Percentiles rank a stretch among this genome's conserved stretches.
Evolutionary conservation across 345 rosid species (phyloP).

Genomic region (Gossypium bickii): DNA sequence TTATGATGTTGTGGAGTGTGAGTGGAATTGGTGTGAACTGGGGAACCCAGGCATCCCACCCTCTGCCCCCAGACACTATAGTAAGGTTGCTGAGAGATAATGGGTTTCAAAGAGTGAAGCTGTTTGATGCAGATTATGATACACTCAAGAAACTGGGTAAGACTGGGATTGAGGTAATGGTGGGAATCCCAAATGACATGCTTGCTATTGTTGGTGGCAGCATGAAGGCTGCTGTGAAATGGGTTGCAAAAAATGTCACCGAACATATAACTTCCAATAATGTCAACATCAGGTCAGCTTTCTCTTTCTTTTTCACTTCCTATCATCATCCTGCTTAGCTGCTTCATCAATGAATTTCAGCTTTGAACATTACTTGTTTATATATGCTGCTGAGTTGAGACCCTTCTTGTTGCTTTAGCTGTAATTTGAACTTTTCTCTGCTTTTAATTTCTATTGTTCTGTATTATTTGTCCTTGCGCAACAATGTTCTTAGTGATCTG

Average conservation of each 20-base stretch:
- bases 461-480: neutral
- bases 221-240: slow-evolving; percentile 77
- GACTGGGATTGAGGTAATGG: slow-evolving; percentile 88
- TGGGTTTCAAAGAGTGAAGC: slow-evolving; percentile 77
- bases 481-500: too few species aligned
- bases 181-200: slow-evolving; percentile 97
- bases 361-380: neutral
- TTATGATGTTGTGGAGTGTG: slow-evolving; percentile 28
- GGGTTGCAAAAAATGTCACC: slow-evolving; percentile 87
- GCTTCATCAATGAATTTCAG: neutral
- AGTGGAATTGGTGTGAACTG: slow-evolving; percentile 79
- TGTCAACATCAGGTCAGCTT: slow-evolving; percentile 73
- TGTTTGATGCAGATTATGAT: slow-evolving; percentile 79
- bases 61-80: slow-evolving; percentile 67
- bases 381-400: neutral
- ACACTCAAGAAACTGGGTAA: slow-evolving; percentile 63
- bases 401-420: neutral
- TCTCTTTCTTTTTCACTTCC: neutral
- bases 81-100: slow-evolving; percentile 69
- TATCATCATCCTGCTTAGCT: neutral
- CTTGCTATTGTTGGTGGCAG: slow-evolving; percentile 57
- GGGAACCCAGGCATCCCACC: slow-evolving; percentile 88
- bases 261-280: slow-evolving; percentile 45
- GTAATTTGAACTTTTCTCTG: neutral
- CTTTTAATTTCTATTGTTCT: neutral